Evolutionary conservation across 1,284 basidiomycete species (phyloP), one percentile per base, ranked within the genome.

Genomic region (Rhodotorula sp.): DNA sequence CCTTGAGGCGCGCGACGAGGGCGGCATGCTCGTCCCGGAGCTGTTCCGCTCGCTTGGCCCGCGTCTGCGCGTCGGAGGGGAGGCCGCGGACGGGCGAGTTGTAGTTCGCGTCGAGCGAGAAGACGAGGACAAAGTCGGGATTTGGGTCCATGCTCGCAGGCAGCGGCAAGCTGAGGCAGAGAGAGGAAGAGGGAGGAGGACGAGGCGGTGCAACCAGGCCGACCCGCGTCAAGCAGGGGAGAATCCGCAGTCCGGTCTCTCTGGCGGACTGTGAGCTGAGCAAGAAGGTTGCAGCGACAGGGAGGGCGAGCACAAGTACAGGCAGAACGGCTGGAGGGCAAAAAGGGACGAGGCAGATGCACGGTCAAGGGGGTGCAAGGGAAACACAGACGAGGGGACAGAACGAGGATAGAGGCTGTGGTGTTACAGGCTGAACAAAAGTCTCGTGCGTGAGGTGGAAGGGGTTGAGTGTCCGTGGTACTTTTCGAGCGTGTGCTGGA

Each of bases 1-100:
- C 82, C 32, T 83, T 85, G 19, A 93, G 85, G 0, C 85, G 85
- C 21, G 86, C 82, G n/a, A 91, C 82, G 46, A 93, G 84, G 19
- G 84, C 83, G 29, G 83, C 82, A 78, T 92, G 92, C 75, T 92
- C 90, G 50, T 84, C 83, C 76, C 88, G 41, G 9, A 75, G 34
- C 39, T 71, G 70, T 25, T 56, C 44, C 2, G 60, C 58, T 13
- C 65, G 63, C 39, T 56, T 50, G 9, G 51, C 46, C 46, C 61
- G 59, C 37, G 60, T 27, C 13, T 61, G 50, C 34, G 53, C 37
- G 19, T 48, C 29, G 17, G 51, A n/a, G 12, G 46, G 15, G 50
- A 68, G 39, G 27, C 51, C 57, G 21, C 69, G 69, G 19, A 65
- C 36, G 51, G 60, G 51, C n/a, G 57, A 46, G 53, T 67, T 65